Evolutionary conservation across 73 alveolate genomes (phyloP), one percentile per base, ranked within the genome.

Genomic region (Symbiodinium natans): DNA sequence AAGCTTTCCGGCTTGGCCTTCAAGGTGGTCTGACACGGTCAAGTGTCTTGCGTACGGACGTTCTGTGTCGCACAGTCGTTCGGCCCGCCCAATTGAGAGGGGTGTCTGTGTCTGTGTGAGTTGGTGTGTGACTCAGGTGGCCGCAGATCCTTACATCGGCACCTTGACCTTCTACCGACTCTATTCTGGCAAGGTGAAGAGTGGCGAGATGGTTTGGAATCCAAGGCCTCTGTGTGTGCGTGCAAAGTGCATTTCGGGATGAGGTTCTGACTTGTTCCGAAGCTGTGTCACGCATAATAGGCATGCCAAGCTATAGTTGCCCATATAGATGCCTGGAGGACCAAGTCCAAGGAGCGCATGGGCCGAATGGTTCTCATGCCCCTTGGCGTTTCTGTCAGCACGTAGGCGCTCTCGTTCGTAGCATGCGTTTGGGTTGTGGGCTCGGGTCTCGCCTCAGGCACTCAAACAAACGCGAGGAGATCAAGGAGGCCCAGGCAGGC

Each of bases 301-400:
- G n/a, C n/a, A n/a, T n/a, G n/a, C n/a, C n/a, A n/a, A n/a, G n/a
- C n/a, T n/a, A n/a, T n/a, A n/a, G n/a, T n/a, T n/a, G n/a, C n/a
- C n/a, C n/a, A n/a, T n/a, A n/a, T n/a, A n/a, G n/a, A n/a, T n/a
- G 7, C 42, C 36, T 3, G 68, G 31, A 88, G 99, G 52, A 98
- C 99, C 48, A 93, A 95, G 94, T 83, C 95, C 99, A 93, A 97
- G 93, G 99, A 99, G 83, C 99, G 99, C 93, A 52, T 99, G 85
- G 92, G 99, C 80, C 99, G 99, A 40, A 98, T 99, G 99, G 99
- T 99, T 73, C 80, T 99, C 88, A 99, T 99, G 99, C 99, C 93
- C 82, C 93, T 99, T 10, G 89, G 93, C 93, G 39, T 19, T 33
- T 21, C 21, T 27, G 21, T 52, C 68, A 52, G 68, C 68, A 0